Conservation (phyloP, 805 yeast genomes). For the Yarrowia sp. region DNA sequence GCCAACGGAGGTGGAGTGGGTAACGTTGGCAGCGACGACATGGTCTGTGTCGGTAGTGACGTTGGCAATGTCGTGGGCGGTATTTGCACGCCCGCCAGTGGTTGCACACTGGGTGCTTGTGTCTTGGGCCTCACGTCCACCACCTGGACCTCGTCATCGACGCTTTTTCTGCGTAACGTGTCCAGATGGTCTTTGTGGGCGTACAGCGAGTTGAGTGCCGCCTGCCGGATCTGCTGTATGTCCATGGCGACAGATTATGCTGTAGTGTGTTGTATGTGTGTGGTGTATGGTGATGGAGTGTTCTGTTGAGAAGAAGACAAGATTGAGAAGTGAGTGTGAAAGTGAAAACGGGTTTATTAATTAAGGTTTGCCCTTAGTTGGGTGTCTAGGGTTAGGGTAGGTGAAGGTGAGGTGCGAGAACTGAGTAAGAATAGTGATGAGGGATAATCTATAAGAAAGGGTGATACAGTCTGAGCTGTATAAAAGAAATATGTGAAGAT, state of each 20-base stretch:
- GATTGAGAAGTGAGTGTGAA: not conserved
- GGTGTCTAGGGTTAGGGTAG: not conserved
- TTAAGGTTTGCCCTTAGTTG: not conserved
- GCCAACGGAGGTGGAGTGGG: not conserved
- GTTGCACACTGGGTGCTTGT: not conserved
- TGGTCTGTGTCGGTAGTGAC: not conserved
- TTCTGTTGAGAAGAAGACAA: not conserved
- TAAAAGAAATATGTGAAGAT: too few species aligned
- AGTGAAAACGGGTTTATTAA: not conserved
- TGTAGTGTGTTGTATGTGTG: not conserved
- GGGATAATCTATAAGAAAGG: too few species aligned
- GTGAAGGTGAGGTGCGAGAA: too few species aligned
- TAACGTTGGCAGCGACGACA: not conserved
- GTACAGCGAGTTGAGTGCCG: slow-evolving; percentile 36
- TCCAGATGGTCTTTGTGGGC: slow-evolving; percentile 26
- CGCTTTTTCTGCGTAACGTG: not conserved
- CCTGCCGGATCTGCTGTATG: slow-evolving; percentile 29
- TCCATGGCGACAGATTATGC: slow-evolving; percentile 11
- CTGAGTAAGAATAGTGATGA: too few species aligned
- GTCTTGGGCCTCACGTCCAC: not conserved
- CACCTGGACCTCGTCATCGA: not conserved
- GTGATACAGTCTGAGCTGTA: too few species aligned
- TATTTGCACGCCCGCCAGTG: not conserved
- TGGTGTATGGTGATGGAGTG: not conserved
- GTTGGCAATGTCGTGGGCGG: not conserved